Conservation (phyloP, 2,329 filamentous ascomycete genomes). For the Pyricularia pennisetigena region DNA sequence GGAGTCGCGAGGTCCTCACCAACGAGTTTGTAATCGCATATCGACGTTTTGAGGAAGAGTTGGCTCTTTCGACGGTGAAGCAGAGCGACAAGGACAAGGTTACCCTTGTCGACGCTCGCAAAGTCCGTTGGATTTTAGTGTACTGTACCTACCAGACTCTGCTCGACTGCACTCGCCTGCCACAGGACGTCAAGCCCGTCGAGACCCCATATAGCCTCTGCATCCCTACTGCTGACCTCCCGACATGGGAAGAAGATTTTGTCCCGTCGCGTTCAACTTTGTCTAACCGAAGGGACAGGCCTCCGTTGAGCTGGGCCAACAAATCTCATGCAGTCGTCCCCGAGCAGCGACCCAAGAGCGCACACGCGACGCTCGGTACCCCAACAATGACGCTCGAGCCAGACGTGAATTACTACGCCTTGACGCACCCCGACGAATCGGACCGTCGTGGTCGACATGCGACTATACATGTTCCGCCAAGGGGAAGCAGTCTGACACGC, state of each 20-base stretch:
- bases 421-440: slow-evolving; percentile 23
- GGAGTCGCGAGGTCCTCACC: slow-evolving; percentile 22
- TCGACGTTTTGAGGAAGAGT: slow-evolving; percentile 57
- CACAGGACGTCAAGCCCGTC: slow-evolving; percentile 49
- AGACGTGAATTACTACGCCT: slow-evolving; percentile 45
- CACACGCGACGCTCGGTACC: neutral
- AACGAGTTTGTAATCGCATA: slow-evolving; percentile 59
- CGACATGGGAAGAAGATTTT: slow-evolving; percentile 32
- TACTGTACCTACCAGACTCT: slow-evolving; percentile 69
- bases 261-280: neutral
- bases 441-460: neutral
- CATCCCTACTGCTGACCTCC: slow-evolving; percentile 29
- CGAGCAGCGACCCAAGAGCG: neutral
- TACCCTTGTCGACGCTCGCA: slow-evolving; percentile 57
- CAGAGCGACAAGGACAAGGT: slow-evolving; percentile 39
- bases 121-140: slow-evolving; percentile 68
- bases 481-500: slow-evolving; percentile 15
- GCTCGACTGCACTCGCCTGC: slow-evolving; percentile 46
- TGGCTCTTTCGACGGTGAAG: slow-evolving; percentile 20
- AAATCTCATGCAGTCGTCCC: neutral
- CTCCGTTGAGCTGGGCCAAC: neutral
- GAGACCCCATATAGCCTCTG: slow-evolving; percentile 46
- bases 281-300: neutral
- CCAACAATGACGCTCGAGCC: slow-evolving; percentile 25
- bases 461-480: slow-evolving; percentile 9